phyloP scores from a whole-genome alignment of 2,329 filamentous ascomycete species.

The Ilyonectria robusta region DNA sequence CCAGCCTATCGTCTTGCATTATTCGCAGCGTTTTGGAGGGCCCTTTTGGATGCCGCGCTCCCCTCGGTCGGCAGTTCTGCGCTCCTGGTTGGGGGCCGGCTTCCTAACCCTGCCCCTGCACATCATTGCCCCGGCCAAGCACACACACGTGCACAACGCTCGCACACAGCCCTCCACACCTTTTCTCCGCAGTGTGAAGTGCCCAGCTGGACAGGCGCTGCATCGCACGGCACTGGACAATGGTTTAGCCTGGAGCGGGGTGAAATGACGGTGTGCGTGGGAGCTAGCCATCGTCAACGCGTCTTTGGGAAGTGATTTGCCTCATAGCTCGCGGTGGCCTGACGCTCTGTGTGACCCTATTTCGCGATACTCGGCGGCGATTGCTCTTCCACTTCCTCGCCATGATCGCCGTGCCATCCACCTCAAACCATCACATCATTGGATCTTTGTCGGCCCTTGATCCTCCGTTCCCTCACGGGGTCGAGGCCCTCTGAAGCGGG shows the following conservation, averaged over 20 bases:
- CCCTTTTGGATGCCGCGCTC: constrained; percentile 40
- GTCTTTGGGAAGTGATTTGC: constrained; percentile 27
- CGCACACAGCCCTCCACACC: constrained; percentile 10
- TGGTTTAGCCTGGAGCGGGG: constrained; percentile 29
- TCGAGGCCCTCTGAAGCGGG: constrained; percentile 18
- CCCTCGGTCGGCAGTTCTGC: constrained; percentile 43
- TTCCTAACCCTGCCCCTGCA: constrained; percentile 40
- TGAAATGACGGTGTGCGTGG: constrained; percentile 47
- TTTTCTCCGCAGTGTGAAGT: background rate
- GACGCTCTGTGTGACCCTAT: constrained; percentile 8
- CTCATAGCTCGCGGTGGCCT: constrained; percentile 16
- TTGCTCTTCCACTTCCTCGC: constrained; percentile 9
- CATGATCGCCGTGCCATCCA: constrained; percentile 10
- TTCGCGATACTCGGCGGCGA: background rate
- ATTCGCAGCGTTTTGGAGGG: constrained; percentile 14
- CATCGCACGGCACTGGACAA: background rate
- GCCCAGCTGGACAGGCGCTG: background rate
- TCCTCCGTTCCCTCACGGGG: constrained; percentile 18
- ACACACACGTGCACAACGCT: constrained; percentile 15
- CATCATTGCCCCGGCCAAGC: constrained; percentile 28
- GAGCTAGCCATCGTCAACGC: constrained; percentile 21
- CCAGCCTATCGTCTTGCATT: constrained; percentile 33
- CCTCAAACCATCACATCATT: constrained; percentile 1
- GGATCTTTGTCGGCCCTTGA: background rate
- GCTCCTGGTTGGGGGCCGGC: constrained; percentile 30